Evolutionary conservation across 352 stramenopile species (phyloP).

Genomic region (Pythium plurisporium): DNA sequence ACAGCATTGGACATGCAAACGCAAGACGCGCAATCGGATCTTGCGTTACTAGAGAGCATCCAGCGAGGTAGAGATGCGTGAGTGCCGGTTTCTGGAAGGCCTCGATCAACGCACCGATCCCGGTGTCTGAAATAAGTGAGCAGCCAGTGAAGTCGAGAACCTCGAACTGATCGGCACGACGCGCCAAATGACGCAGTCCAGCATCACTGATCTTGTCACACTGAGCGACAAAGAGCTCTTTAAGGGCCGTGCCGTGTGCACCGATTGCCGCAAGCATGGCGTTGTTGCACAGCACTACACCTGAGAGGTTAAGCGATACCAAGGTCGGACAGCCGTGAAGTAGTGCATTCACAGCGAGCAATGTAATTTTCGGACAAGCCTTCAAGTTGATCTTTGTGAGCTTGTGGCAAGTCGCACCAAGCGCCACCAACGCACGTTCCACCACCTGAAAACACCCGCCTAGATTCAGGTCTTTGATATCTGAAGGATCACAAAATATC

Average conservation of each 20-base stretch:
- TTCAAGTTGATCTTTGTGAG: slow-evolving; percentile 74
- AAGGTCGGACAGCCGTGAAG: slow-evolving; percentile 49
- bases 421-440: slow-evolving; percentile 69
- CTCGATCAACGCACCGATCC: slow-evolving; percentile 48
- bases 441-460: slow-evolving; percentile 81
- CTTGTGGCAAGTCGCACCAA: slow-evolving; percentile 49
- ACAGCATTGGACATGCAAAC: slow-evolving; percentile 55
- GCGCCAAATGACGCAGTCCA: slow-evolving; percentile 48
- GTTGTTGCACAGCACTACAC: slow-evolving; percentile 55
- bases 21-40: slow-evolving; percentile 56
- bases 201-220: slow-evolving; percentile 58
- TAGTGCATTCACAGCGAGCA: slow-evolving; percentile 57
- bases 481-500: background rate
- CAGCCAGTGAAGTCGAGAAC: slow-evolving; percentile 60
- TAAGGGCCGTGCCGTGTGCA: slow-evolving; percentile 25
- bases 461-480: slow-evolving; percentile 53
- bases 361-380: slow-evolving; percentile 78
- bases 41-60: slow-evolving; percentile 58
- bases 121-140: slow-evolving; percentile 43
- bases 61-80: slow-evolving; percentile 49
- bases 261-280: slow-evolving; percentile 50
- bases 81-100: slow-evolving; percentile 49
- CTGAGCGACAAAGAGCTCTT: slow-evolving; percentile 52
- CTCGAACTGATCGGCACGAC: slow-evolving; percentile 54
- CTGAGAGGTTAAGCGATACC: slow-evolving; percentile 45